Conservation (phyloP, 2,329 filamentous ascomycete species). For the Trichophyton schoenleinii region DNA sequence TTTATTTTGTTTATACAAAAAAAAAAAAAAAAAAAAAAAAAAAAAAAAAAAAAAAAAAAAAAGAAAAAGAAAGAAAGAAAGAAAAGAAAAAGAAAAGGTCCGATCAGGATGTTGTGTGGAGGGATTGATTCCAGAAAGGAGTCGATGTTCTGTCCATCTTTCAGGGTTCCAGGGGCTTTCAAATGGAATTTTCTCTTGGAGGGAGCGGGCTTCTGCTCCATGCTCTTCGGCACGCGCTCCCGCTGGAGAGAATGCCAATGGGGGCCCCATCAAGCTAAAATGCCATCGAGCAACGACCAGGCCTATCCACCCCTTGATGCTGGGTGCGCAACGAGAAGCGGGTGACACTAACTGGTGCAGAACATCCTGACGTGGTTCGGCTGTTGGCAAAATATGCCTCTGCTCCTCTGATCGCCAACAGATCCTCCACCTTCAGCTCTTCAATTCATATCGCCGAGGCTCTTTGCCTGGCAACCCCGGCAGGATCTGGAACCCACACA, state of each 20-base stretch:
- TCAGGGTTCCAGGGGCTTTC: neutral
- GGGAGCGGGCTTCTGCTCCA: neutral
- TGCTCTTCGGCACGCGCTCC: neutral
- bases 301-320: neutral
- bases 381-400: neutral
- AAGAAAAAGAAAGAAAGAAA: neutral
- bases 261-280: neutral
- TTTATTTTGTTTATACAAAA: neutral
- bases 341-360: neutral
- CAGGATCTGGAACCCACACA: neutral
- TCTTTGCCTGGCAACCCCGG: neutral
- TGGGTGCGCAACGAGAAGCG: neutral
- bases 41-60: neutral
- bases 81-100: neutral
- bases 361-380: neutral
- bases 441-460: neutral
- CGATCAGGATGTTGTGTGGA: neutral
- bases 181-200: neutral
- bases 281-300: neutral
- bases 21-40: neutral
- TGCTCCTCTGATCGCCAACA: neutral
- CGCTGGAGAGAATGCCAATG: neutral
- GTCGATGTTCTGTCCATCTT: neutral
- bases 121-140: neutral
- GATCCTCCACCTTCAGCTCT: neutral